A percentile compares a stretch with the other conserved stretches of the same genome.
phyloP scores from a whole-genome alignment of 352 stramenopile species.

The Lagenidium sp. region DNA sequence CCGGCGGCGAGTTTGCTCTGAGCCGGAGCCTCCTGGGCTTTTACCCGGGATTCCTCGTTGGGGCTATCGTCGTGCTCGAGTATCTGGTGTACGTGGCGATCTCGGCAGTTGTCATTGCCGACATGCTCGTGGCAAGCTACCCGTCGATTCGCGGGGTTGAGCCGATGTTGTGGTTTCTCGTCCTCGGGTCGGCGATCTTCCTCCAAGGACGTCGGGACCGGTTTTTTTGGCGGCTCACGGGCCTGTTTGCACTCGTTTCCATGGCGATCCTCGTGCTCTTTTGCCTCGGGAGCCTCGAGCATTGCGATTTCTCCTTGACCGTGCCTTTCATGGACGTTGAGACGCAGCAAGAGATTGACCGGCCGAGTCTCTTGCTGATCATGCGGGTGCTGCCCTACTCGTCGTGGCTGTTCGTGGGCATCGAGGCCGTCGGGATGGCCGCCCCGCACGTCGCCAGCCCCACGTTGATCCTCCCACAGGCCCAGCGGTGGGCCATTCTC shows the following conservation, averaged over 20 bases:
- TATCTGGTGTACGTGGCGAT: slow-evolving; percentile 17
- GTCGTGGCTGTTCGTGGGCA: slow-evolving; percentile 17
- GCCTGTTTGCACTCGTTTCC: slow-evolving; percentile 5
- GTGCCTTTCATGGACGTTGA: slow-evolving; percentile 1
- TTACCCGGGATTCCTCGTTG: slow-evolving; percentile 13
- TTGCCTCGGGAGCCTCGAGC: slow-evolving; percentile 9
- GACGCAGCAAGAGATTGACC: not conserved
- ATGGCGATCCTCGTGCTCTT: slow-evolving; percentile 12
- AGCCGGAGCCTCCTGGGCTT: slow-evolving; percentile 16
- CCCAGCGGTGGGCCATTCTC: slow-evolving; percentile 6
- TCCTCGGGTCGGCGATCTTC: slow-evolving; percentile 1
- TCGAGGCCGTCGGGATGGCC: slow-evolving; percentile 15
- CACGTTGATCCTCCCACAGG: slow-evolving; percentile 4
- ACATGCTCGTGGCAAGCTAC: slow-evolving; percentile 10
- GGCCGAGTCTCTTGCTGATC: slow-evolving; percentile 2
- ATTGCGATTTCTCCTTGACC: too few species aligned
- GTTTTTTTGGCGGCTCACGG: slow-evolving; percentile 14
- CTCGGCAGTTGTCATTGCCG: slow-evolving; percentile 11
- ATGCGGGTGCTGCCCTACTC: slow-evolving; percentile 12
- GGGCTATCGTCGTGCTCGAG: slow-evolving; percentile 14
- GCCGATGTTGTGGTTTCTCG: slow-evolving; percentile 7
- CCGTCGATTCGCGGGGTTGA: slow-evolving; percentile 1
- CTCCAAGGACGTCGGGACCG: slow-evolving; percentile 4
- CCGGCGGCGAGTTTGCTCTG: slow-evolving; percentile 18
- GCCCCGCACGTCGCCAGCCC: slow-evolving; percentile 7